Percentiles rank a stretch among this genome's conserved stretches.
phyloP scores from a whole-genome alignment of 1,139 yeast species.

The Saccharomycopsis phalli region DNA sequence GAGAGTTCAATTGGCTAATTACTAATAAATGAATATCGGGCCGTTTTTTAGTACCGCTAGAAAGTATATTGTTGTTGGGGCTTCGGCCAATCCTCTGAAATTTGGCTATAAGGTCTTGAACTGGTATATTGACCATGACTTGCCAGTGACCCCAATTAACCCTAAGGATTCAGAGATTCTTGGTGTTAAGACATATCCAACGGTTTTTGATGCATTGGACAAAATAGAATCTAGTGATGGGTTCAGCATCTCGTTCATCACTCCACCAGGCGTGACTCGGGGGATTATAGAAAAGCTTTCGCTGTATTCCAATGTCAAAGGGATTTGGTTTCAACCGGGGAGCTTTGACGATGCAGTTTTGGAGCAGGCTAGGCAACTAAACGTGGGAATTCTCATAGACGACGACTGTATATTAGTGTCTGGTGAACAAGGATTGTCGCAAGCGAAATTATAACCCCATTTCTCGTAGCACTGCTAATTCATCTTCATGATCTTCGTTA shows the following conservation, averaged over 20 bases:
- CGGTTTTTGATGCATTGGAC: constrained; percentile 28
- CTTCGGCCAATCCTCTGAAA: constrained; percentile 54
- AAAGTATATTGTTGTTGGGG: constrained; percentile 64
- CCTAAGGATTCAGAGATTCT: constrained; percentile 43
- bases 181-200: constrained; percentile 31
- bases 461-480: constrained; percentile 17
- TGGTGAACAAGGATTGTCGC: constrained; percentile 47
- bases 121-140: constrained; percentile 54
- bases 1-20: neutral
- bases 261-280: constrained; percentile 59
- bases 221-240: constrained; percentile 29
- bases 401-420: constrained; percentile 61
- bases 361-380: constrained; percentile 31
- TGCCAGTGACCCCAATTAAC: constrained; percentile 64
- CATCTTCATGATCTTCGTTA: constrained; percentile 15
- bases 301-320: constrained; percentile 33
- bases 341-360: constrained; percentile 52
- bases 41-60: constrained; percentile 44
- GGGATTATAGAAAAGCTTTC: constrained; percentile 35
- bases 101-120: constrained; percentile 62
- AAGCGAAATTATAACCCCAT: constrained; percentile 21
- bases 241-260: constrained; percentile 53
- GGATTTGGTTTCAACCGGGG: constrained; percentile 83
- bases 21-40: constrained; percentile 1
- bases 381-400: constrained; percentile 35